phyloP scores from a whole-genome alignment of 108 stramenopile species.

The Nitzschia sp. region DNA sequence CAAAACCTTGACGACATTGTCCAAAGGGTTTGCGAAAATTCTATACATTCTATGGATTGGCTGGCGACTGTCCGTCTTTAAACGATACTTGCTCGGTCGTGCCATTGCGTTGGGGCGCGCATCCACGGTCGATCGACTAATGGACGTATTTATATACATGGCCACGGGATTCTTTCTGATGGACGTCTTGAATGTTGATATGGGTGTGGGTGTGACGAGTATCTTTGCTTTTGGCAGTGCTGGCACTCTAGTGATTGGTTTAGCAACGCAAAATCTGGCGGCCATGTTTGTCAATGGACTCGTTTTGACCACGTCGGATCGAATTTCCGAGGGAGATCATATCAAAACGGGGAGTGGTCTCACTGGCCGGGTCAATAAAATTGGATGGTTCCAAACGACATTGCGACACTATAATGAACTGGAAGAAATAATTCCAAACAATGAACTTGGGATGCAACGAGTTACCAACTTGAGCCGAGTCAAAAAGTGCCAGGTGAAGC shows the following conservation, averaged over 20 bases:
- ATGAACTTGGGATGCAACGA: slow-evolving; percentile 47
- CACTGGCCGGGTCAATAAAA: slow-evolving; percentile 41
- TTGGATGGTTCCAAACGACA: slow-evolving; percentile 55
- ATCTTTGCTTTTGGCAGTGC: slow-evolving; percentile 65
- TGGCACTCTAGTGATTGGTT: slow-evolving; percentile 53
- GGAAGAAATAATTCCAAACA: slow-evolving; percentile 59
- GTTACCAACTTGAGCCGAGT: slow-evolving; percentile 55
- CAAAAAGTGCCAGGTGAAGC: slow-evolving; percentile 62
- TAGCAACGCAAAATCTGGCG: slow-evolving; percentile 30
- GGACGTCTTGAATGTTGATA: slow-evolving; percentile 37
- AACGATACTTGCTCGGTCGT: background rate
- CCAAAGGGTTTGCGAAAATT: background rate
- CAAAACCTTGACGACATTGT: background rate
- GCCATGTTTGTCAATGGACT: slow-evolving; percentile 60
- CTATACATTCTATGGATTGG: background rate
- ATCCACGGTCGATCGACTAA: background rate
- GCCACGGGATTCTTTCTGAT: slow-evolving; percentile 13
- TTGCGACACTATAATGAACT: slow-evolving; percentile 49
- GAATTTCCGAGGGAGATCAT: slow-evolving; percentile 56
- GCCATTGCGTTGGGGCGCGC: background rate
- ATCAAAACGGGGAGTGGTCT: slow-evolving; percentile 65
- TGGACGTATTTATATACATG: background rate
- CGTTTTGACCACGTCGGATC: slow-evolving; percentile 53
- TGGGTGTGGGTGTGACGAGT: slow-evolving; percentile 33
- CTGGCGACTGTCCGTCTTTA: background rate